A percentile compares a stretch with the other conserved stretches of the same genome.
phyloP scores from a whole-genome alignment of 2,329 filamentous ascomycete species.

The Orbilia brochopaga region DNA sequence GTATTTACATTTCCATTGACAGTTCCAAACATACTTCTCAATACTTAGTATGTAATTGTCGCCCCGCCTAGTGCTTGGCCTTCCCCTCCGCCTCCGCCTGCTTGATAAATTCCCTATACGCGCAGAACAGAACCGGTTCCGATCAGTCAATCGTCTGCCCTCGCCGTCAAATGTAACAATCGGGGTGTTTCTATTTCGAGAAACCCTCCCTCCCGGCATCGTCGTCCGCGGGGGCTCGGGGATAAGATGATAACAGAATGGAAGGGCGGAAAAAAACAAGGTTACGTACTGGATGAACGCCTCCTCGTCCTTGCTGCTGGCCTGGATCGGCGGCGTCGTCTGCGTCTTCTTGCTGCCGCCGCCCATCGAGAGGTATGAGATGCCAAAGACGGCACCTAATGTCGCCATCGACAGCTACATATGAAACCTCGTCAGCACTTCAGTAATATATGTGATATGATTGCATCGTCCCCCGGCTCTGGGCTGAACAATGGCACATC shows the following conservation, averaged over 20 bases:
- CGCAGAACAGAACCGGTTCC: neutral
- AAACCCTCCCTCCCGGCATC: neutral
- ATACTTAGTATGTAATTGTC: too few species aligned
- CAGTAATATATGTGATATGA: too few species aligned
- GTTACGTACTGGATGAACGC: slow-evolving; percentile 54
- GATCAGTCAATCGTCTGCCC: slow-evolving; percentile 1
- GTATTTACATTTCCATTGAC: neutral
- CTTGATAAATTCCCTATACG: slow-evolving; percentile 53
- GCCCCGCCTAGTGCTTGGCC: slow-evolving; percentile 53
- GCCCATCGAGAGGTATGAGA: slow-evolving; percentile 35
- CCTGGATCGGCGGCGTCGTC: slow-evolving; percentile 53
- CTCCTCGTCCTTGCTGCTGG: slow-evolving; percentile 53
- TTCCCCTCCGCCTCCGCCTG: slow-evolving; percentile 54
- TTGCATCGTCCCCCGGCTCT: too few species aligned
- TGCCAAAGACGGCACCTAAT: slow-evolving; percentile 47
- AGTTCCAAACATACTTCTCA: neutral
- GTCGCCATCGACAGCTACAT: slow-evolving; percentile 53
- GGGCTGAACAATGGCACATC: too few species aligned
- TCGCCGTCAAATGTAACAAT: too few species aligned
- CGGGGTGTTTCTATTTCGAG: neutral
- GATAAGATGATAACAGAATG: neutral
- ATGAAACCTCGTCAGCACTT: neutral
- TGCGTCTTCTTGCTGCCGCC: slow-evolving; percentile 51
- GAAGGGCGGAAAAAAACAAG: neutral
- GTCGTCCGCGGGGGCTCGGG: too few species aligned